Evolutionary conservation across 1,284 basidiomycete genomes (phyloP).

Genomic region (Boletellus sp.): DNA sequence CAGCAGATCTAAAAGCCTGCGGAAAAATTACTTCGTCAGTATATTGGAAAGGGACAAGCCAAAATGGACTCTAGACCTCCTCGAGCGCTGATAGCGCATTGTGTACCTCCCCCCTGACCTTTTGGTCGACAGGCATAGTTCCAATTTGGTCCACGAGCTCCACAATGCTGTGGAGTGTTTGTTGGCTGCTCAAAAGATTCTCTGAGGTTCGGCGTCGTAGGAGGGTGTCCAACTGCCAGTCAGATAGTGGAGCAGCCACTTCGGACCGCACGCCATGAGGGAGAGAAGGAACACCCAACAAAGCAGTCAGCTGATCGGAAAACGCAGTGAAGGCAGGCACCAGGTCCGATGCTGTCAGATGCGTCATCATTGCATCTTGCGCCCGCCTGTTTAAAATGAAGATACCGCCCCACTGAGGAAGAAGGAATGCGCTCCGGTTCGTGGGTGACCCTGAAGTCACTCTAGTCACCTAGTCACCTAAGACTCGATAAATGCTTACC

Average conservation of each 20-base stretch:
- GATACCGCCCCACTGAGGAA: constrained; percentile 96
- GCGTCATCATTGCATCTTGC: constrained; percentile 25
- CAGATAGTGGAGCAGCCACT: constrained; percentile 40
- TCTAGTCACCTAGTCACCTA: constrained; percentile 7
- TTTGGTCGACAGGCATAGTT: constrained; percentile 84
- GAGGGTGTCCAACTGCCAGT: constrained; percentile 80
- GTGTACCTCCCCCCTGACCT: constrained; percentile 72
- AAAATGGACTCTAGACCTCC: constrained; percentile 45
- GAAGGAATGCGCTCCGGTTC: constrained; percentile 70
- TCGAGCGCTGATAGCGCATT: constrained; percentile 69
- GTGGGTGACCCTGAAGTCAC: constrained; percentile 39
- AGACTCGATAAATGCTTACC: constrained; percentile 39
- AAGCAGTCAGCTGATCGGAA: constrained; percentile 66
- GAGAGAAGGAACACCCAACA: constrained; percentile 77
- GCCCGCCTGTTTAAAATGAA: constrained; percentile 69
- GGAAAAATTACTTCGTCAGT: constrained; percentile 10
- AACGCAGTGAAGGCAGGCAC: constrained; percentile 68
- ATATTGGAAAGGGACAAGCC: not conserved
- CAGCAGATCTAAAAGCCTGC: constrained; percentile 23
- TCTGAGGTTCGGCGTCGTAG: constrained; percentile 69
- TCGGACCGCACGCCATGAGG: constrained; percentile 41
- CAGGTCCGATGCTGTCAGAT: constrained; percentile 47
- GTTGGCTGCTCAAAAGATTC: constrained; percentile 64
- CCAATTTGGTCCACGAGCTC: constrained; percentile 80
- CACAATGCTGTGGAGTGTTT: constrained; percentile 78